Base-by-base conservation (phyloP, 495 filamentous ascomycete species). In the Neurospora tetrasperma region DNA sequence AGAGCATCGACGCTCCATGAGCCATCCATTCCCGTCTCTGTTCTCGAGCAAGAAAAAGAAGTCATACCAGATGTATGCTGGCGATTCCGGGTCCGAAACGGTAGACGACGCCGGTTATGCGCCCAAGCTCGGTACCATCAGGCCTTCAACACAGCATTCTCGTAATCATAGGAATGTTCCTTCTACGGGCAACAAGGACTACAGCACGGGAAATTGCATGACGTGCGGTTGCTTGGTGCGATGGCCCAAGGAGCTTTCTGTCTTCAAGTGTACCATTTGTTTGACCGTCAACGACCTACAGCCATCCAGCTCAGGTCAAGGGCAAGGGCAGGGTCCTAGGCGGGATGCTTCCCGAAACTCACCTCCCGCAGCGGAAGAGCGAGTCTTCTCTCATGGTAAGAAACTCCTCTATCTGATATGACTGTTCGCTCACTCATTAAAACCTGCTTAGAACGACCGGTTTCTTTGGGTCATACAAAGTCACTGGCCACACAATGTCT, bases 191-290 rank as follows among this genome's bases (percentile, higher is more conserved):
- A 79, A 74, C 74, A 77, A 75, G 69, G 86, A 89, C 69, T 84
- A 83, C 70, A 85, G 83, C n/a, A 90, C 90, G 40, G 93, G 93
- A 16, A 91, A 87, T 76, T 97, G 93, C 77, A 90, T 90, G 84
- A 93, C 92, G 12, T 97, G 94, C 79, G 91, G 90, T 78, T 92
- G 90, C 69, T 88, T 89, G 48, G 89, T 97, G 69, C 89, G 90
- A 69, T 97, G 94, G 92, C 94, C 94, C n/a, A 87, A 86, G 73
- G 85, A 90, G 72, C 79, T 95, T 75, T 86, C 87, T 38, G 85
- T 90, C 54, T 97, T 94, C 82, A 87, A 93, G 75, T 98, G 94
- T 81, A 91, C 92, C 42, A 89, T 91, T 69, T 98, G 94, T 80
- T 83, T 93, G 76, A 97, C 92, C 69, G 88, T 98, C 76, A 97